Evolutionary conservation across 1,284 basidiomycete genomes (phyloP), one percentile per base, ranked within the genome.

Genomic region (Chalciporus sp.): DNA sequence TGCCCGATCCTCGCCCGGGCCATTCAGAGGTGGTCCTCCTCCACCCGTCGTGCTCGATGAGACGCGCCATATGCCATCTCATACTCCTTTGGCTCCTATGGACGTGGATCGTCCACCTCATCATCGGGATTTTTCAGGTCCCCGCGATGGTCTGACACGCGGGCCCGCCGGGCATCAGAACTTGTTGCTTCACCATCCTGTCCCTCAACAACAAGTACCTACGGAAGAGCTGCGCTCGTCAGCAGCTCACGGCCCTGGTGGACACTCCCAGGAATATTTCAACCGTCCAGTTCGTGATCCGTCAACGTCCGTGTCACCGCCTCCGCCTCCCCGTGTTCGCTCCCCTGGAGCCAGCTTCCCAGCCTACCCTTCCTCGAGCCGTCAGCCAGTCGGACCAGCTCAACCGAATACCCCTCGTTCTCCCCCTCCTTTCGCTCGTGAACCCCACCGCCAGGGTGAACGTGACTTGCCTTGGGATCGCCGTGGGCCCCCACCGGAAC

Each of bases 81-180:
- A 90, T 58, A 84, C 88, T 0, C 87, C 84, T 2, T 76, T 95
- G 19, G 92, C 81, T 10, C 90, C 91, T 0, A 95, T 95, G 86
- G 91, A 94, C 16, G 81, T 90, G 6, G 90, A 94, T 53, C 79
- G 85, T n/a, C 79, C 79, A 11, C 80, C 80, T 9, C 65, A 75
- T 51, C 78, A 79, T 57, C 79, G 84, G 17, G 85, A 86, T 47
- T 81, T 80, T 56, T 73, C 79, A 14, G 71, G 72, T 20, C 66
- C 76, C 43, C 78, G 82, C 20, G 84, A 83, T 3, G 63, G 63
- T 5, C 68, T 68, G 4, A 63, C 65, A 42, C 78, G 83, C 26
- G 81, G 80, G 4, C 80, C 81, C 3, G 71, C 73, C 7, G 79
- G 80, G 8, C 79, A 82, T 52, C 79, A 81, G 51, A 77, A 76